A percentile compares a stretch with the other conserved stretches of the same genome.
Conservation (phyloP, 169 alveolate species). For the Neospora caninum region DNA sequence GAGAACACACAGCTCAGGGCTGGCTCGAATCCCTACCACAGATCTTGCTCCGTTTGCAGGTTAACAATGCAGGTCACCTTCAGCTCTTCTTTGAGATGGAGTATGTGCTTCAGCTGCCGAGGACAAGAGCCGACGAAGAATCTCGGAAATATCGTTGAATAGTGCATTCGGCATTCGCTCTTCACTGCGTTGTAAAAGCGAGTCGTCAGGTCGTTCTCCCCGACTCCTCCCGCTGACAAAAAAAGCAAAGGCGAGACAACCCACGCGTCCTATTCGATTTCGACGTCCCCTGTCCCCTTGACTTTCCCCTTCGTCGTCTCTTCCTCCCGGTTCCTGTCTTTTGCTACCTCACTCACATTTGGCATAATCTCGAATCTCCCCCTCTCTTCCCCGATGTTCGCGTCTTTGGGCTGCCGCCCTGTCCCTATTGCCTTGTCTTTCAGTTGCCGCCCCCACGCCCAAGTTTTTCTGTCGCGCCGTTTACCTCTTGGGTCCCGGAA, state of each 20-base stretch:
- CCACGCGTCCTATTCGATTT: not conserved
- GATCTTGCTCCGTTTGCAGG: slow-evolving; percentile 52
- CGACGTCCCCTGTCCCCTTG: not conserved
- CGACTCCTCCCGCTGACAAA: slow-evolving; percentile 20
- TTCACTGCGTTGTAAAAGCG: slow-evolving; percentile 52
- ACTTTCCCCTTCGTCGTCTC: not conserved
- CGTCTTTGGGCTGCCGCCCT: not conserved
- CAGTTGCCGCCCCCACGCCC: not conserved
- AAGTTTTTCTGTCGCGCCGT: not conserved
- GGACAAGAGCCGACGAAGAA: slow-evolving; percentile 64
- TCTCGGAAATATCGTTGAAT: slow-evolving; percentile 49
- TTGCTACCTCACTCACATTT: not conserved
- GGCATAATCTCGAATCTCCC: not conserved
- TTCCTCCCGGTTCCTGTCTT: not conserved
- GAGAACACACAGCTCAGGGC: not conserved
- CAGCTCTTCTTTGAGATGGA: slow-evolving; percentile 54
- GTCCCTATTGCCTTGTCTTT: not conserved
- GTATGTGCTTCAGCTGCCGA: slow-evolving; percentile 58
- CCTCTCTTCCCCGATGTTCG: too few relatives aligned
- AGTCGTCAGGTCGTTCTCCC: slow-evolving; percentile 51
- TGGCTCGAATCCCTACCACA: slow-evolving; percentile 21
- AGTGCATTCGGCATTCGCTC: slow-evolving; percentile 63
- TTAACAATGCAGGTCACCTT: slow-evolving; percentile 43
- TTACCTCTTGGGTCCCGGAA: slow-evolving; percentile 64
- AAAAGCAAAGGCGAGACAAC: not conserved